phyloP scores from a whole-genome alignment of 1,284 basidiomycete genomes.

The Rhizoctonia solani region DNA sequence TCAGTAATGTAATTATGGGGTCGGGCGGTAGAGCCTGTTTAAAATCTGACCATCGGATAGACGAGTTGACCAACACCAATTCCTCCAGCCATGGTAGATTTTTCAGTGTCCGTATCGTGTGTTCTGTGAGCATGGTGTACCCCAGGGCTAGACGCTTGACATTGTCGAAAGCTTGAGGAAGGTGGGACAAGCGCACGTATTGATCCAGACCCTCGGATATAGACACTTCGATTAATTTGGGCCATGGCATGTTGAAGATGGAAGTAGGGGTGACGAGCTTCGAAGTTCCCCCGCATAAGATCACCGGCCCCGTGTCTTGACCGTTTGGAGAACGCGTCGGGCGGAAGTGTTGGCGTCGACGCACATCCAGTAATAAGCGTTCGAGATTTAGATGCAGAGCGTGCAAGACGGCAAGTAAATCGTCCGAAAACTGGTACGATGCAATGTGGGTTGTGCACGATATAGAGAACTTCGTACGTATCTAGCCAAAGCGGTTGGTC shows the following conservation, averaged over 20 bases:
- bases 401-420: constrained; percentile 5
- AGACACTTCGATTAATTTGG: constrained; percentile 18
- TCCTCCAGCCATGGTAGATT: constrained; percentile 4
- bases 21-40: constrained; percentile 6
- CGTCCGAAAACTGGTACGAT: constrained; percentile 18
- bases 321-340: constrained; percentile 6
- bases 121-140: constrained; percentile 5
- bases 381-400: neutral
- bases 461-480: constrained; percentile 29
- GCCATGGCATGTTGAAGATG: constrained; percentile 10
- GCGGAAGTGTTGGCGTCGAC: constrained; percentile 17
- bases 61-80: constrained; percentile 28
- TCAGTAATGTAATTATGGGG: constrained; percentile 10
- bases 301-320: constrained; percentile 24
- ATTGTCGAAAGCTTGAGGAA: constrained; percentile 27
- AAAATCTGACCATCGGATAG: constrained; percentile 25
- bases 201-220: constrained; percentile 30
- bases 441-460: constrained; percentile 22
- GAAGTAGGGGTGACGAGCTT: neutral
- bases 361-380: constrained; percentile 19
- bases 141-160: constrained; percentile 10
- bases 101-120: constrained; percentile 2
- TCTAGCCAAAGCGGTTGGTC: constrained; percentile 22
- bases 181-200: constrained; percentile 11
- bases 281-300: neutral